A percentile compares a stretch with the other conserved stretches of the same genome.
Evolutionary conservation across 2,329 filamentous ascomycete species (phyloP).

Genomic region (Aspergillus alliaceus): DNA sequence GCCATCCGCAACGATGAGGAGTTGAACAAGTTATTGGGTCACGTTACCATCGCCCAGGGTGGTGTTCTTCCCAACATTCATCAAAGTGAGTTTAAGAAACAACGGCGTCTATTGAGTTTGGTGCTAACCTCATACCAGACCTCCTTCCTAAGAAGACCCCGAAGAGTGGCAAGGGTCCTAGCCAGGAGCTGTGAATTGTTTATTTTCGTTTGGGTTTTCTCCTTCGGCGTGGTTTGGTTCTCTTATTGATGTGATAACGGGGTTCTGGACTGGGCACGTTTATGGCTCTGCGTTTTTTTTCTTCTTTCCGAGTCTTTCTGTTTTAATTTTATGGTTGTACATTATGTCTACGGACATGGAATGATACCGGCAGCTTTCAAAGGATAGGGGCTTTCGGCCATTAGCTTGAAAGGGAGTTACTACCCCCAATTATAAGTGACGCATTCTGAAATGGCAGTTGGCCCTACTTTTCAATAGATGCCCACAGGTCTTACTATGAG

Average conservation of each 20-base stretch:
- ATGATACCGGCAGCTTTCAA: constrained; percentile 43
- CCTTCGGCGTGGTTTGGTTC: constrained; percentile 73
- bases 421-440: constrained; percentile 1
- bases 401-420: background rate
- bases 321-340: constrained; percentile 56
- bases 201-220: constrained; percentile 54
- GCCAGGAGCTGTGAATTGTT: constrained; percentile 83
- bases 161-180: constrained; percentile 84
- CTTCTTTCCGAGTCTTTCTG: constrained; percentile 29
- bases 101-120: constrained; percentile 85
- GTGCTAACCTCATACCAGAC: constrained; percentile 56
- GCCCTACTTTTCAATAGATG: background rate
- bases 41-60: constrained; percentile 96
- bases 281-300: constrained; percentile 57
- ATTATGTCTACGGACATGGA: constrained; percentile 60
- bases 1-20: constrained; percentile 99
- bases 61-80: constrained; percentile 99
- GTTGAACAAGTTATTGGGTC: constrained; percentile 96
- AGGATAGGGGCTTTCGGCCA: constrained; percentile 26
- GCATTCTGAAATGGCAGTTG: background rate
- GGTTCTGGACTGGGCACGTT: constrained; percentile 64
- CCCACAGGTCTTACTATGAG: too few relatives aligned
- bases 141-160: constrained; percentile 98
- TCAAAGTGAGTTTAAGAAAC: constrained; percentile 65
- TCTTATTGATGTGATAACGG: constrained; percentile 71